Conservation (phyloP, 768 basidiomycete genomes). For the Leccinum subtestaceum region DNA sequence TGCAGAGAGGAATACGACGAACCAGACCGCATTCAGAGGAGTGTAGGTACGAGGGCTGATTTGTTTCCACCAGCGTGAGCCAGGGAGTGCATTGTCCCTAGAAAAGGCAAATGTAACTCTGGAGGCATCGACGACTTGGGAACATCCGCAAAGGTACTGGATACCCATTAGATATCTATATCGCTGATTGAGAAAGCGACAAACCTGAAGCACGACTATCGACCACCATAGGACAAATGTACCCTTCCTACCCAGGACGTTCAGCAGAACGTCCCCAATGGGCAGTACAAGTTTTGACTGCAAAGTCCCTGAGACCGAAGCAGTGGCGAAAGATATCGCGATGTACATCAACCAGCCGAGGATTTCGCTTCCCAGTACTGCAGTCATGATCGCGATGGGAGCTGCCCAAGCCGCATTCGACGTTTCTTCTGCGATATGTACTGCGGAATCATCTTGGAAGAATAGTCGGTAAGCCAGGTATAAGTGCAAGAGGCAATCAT, state of each 20-base stretch:
- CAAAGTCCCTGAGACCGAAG: constrained; percentile 36
- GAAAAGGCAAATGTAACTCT: constrained; percentile 46
- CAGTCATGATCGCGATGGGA: constrained; percentile 45
- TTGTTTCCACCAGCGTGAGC: constrained; percentile 36
- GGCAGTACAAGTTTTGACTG: constrained; percentile 34
- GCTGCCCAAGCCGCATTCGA: constrained; percentile 41
- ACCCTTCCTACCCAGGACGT: constrained; percentile 39
- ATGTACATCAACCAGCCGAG: constrained; percentile 45
- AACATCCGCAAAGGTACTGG: constrained; percentile 43
- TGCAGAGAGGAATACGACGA: constrained; percentile 32
- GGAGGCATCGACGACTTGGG: constrained; percentile 47
- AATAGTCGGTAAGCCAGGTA: background rate
- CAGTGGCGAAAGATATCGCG: constrained; percentile 42
- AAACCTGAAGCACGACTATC: constrained; percentile 43
- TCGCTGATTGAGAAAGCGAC: background rate
- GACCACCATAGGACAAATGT: constrained; percentile 44
- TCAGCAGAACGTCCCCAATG: constrained; percentile 41
- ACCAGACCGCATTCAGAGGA: constrained; percentile 40
- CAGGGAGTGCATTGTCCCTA: constrained; percentile 38
- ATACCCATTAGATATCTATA: background rate
- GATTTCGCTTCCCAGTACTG: constrained; percentile 37
- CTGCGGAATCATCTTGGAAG: constrained; percentile 44
- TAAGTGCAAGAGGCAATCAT: background rate
- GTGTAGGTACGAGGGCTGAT: constrained; percentile 33
- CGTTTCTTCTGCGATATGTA: constrained; percentile 47